Percentiles rank a stretch among this genome's conserved stretches.
Evolutionary conservation across 2,329 filamentous ascomycete genomes (phyloP).

Genomic region (Talaromyces rugulosus): DNA sequence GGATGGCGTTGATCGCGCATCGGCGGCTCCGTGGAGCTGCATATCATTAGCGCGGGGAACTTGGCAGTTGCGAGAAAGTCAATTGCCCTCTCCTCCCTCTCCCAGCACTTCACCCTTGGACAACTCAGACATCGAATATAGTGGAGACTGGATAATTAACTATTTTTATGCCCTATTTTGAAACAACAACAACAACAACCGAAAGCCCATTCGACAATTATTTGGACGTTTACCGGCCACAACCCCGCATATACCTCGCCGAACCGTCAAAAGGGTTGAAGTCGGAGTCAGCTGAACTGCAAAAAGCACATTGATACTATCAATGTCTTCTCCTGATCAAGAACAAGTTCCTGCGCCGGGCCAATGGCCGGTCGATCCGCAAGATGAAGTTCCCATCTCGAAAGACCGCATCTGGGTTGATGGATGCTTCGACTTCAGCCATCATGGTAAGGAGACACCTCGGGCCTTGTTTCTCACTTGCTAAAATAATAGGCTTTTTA

Average conservation of each 20-base stretch:
- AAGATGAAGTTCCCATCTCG: conserved; percentile 54
- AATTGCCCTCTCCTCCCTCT: neutral
- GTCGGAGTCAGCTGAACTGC: neutral
- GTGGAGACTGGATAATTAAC: neutral
- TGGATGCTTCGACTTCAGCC: conserved; percentile 98
- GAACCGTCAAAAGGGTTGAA: neutral
- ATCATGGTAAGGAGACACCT: conserved; percentile 65
- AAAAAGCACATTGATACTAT: neutral
- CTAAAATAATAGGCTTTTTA: conserved; percentile 9
- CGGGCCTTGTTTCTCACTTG: neutral
- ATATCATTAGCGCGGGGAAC: neutral
- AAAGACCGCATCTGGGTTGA: conserved; percentile 92
- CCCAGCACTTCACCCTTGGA: neutral
- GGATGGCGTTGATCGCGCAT: neutral
- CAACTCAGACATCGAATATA: neutral
- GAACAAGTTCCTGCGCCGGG: conserved; percentile 49
- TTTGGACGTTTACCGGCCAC: neutral
- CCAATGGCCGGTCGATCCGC: conserved; percentile 62
- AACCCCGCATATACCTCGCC: neutral
- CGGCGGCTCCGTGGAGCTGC: neutral
- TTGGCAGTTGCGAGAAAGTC: neutral
- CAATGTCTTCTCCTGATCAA: conserved; percentile 18
- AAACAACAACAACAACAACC: neutral
- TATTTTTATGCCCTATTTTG: neutral
- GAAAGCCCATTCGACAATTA: neutral